Conservation (phyloP, 345 rosid genomes). For the Fremontodendron californicum region DNA sequence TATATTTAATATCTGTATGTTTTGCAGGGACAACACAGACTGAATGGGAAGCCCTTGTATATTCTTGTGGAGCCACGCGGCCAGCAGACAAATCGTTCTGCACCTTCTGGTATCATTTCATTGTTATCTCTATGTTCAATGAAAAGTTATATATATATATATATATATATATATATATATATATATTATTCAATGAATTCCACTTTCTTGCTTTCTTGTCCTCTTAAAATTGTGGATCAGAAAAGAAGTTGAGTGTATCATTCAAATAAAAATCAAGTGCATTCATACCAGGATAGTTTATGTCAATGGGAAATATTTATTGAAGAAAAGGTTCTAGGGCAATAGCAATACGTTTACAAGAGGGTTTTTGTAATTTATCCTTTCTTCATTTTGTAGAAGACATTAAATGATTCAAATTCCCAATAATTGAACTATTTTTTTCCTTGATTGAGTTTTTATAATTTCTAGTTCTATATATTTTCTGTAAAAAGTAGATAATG, state of each 20-base stretch:
- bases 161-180: no score
- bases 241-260: not conserved
- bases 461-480: not conserved
- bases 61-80: slow-evolving; percentile 85
- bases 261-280: not conserved
- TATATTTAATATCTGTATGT: not conserved
- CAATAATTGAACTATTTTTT: not conserved
- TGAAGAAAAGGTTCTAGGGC: no score
- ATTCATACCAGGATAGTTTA: not conserved
- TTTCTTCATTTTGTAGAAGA: not conserved
- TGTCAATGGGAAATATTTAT: no score
- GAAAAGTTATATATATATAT: not conserved
- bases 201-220: not conserved
- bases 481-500: not conserved
- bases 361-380: not conserved
- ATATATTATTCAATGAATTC: not conserved
- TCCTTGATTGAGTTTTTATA: not conserved
- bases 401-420: not conserved
- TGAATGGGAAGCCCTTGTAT: slow-evolving; percentile 64
- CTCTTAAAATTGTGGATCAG: not conserved
- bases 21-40: slow-evolving; percentile 58
- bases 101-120: slow-evolving; percentile 6
- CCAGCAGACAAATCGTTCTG: slow-evolving; percentile 13
- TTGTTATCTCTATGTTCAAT: not conserved
- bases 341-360: not conserved